Evolutionary conservation across 805 yeast genomes (phyloP).

Genomic region (Nakazawaea ishiwadae): DNA sequence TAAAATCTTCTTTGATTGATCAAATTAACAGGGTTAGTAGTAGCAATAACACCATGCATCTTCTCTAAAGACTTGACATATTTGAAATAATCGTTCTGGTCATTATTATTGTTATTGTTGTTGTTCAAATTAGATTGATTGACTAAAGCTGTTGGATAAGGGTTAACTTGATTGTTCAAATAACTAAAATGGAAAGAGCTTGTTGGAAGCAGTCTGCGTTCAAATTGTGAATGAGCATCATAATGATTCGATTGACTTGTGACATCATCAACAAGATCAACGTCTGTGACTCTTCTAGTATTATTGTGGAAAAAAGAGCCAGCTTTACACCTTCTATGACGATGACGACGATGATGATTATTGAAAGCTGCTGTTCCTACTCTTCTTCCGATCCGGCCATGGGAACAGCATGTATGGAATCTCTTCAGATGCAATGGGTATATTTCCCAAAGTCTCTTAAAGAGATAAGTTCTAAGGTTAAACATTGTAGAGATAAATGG

Average conservation of each 20-base stretch:
- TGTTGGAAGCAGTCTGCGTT: neutral
- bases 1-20: neutral
- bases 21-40: neutral
- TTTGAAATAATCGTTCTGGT: neutral
- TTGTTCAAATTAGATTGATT: neutral
- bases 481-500: neutral
- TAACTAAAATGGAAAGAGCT: neutral
- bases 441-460: neutral
- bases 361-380: too few relatives aligned
- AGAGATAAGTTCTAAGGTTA: neutral
- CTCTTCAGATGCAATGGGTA: neutral
- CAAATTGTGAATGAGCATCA: neutral
- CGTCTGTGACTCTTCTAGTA: neutral
- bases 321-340: neutral
- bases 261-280: neutral
- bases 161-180: neutral
- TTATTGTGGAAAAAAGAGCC: constrained; percentile 1
- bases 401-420: neutral
- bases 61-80: neutral
- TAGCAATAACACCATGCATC: neutral
- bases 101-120: neutral
- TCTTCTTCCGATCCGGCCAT: neutral
- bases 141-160: neutral
- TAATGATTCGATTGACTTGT: neutral
- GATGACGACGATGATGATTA: neutral